A percentile compares a stretch with the other conserved stretches of the same genome.
Evolutionary conservation across 2,329 filamentous ascomycete genomes (phyloP).

Genomic region (Pseudocercospora crystallina): DNA sequence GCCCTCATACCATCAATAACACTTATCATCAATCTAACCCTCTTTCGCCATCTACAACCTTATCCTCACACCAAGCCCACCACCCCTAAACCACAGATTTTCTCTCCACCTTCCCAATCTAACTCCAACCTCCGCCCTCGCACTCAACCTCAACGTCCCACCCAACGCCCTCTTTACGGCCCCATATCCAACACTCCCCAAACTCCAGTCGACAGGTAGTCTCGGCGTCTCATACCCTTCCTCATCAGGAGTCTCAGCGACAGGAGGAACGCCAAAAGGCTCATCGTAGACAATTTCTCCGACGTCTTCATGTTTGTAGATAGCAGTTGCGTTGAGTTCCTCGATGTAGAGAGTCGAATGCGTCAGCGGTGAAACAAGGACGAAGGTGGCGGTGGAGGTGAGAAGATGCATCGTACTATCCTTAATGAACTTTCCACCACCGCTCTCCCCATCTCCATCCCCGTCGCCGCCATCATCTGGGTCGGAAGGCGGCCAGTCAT

Average conservation of each 20-base stretch:
- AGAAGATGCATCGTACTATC: slow-evolving; percentile 83
- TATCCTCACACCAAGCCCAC: slow-evolving; percentile 49
- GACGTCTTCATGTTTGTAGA: slow-evolving; percentile 69
- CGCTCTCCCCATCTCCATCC: slow-evolving; percentile 46
- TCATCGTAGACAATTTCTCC: slow-evolving; percentile 74
- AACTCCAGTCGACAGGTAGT: slow-evolving; percentile 77
- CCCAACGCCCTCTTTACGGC: slow-evolving; percentile 78
- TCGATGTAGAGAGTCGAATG: slow-evolving; percentile 75
- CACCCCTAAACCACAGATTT: slow-evolving; percentile 56
- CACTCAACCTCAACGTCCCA: slow-evolving; percentile 74
- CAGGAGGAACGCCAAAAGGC: slow-evolving; percentile 73
- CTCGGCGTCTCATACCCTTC: slow-evolving; percentile 70
- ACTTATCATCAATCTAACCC: too few species aligned
- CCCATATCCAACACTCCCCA: slow-evolving; percentile 78
- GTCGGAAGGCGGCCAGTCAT: slow-evolving; percentile 31
- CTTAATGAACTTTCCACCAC: slow-evolving; percentile 69
- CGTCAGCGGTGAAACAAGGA: slow-evolving; percentile 73
- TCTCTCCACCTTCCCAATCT: slow-evolving; percentile 71
- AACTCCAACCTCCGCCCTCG: slow-evolving; percentile 72
- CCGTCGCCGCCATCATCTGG: slow-evolving; percentile 49
- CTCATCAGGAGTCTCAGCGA: slow-evolving; percentile 23
- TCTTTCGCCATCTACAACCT: slow-evolving; percentile 42
- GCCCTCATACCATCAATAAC: too few species aligned
- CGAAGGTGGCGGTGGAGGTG: slow-evolving; percentile 82
- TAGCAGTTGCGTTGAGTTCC: slow-evolving; percentile 77